phyloP scores from a whole-genome alignment of 2,329 filamentous ascomycete species.

The Fusarium sp. region DNA sequence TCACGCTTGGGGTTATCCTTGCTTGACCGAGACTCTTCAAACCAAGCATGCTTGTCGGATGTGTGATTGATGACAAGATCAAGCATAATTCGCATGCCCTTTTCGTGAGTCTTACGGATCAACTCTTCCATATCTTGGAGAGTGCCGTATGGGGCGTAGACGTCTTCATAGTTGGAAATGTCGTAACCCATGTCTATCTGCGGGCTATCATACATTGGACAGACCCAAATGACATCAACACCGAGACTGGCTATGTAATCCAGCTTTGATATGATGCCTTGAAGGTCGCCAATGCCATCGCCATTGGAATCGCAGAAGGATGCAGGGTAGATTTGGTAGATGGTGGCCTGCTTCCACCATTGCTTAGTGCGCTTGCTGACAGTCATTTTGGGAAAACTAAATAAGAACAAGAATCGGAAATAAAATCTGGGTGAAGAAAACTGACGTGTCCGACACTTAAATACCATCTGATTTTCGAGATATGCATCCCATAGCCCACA shows the following conservation, averaged over 20 bases:
- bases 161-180: conserved; percentile 47
- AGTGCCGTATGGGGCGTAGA: conserved; percentile 47
- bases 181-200: conserved; percentile 49
- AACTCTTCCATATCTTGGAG: conserved; percentile 47
- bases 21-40: conserved; percentile 41
- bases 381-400: conserved; percentile 29
- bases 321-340: conserved; percentile 72
- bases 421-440: background rate
- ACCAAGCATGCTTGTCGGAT: conserved; percentile 48
- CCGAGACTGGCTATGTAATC: conserved; percentile 58
- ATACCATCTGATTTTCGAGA: background rate
- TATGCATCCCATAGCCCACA: background rate
- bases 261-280: conserved; percentile 67
- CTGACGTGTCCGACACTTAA: background rate
- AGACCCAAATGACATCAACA: conserved; percentile 47
- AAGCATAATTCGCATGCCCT: conserved; percentile 46
- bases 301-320: conserved; percentile 70
- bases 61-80: conserved; percentile 49
- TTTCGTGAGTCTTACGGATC: conserved; percentile 44
- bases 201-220: conserved; percentile 49
- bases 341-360: conserved; percentile 70
- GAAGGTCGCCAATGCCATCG: conserved; percentile 68
- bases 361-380: conserved; percentile 41
- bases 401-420: no score
- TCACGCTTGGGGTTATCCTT: conserved; percentile 56